Evolutionary conservation across 495 filamentous ascomycete genomes (phyloP).

Genomic region (Cudoniella acicularis): DNA sequence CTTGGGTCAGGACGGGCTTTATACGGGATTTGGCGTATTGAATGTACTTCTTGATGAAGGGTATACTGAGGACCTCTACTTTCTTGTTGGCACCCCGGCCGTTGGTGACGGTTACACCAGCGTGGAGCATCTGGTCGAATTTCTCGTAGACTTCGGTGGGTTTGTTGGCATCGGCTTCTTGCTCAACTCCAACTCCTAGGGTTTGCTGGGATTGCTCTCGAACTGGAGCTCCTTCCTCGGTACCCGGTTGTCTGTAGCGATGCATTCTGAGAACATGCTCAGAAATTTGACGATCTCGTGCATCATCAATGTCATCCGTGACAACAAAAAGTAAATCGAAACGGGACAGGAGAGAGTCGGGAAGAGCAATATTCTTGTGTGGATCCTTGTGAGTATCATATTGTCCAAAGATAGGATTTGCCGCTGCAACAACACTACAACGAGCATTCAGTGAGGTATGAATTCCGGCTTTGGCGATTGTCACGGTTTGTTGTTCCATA

Average conservation of each 20-base stretch:
- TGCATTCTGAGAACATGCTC: conserved; percentile 99
- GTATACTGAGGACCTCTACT: conserved; percentile 90
- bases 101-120: conserved; percentile 74
- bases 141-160: conserved; percentile 94
- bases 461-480: conserved; percentile 97
- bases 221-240: conserved; percentile 92
- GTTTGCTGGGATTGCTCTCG: conserved; percentile 82
- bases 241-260: conserved; percentile 88
- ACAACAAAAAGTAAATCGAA: conserved; percentile 98
- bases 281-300: conserved; percentile 83
- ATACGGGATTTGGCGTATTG: conserved; percentile 94
- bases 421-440: conserved; percentile 94
- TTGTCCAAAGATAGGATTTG: conserved; percentile 97
- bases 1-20: conserved; percentile 88
- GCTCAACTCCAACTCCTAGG: conserved; percentile 83
- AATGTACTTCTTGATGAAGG: conserved; percentile 99
- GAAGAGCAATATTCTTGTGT: conserved; percentile 96
- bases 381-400: conserved; percentile 99
- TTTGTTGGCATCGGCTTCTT: conserved; percentile 61
- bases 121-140: conserved; percentile 93
- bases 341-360: conserved; percentile 95
- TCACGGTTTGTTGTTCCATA: conserved; percentile 99
- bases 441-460: conserved; percentile 96
- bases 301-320: conserved; percentile 95
- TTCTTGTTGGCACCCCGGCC: conserved; percentile 70